Evolutionary conservation across 257 asterid genomes (phyloP).

Genomic region (Solanum infundibuliforme): DNA sequence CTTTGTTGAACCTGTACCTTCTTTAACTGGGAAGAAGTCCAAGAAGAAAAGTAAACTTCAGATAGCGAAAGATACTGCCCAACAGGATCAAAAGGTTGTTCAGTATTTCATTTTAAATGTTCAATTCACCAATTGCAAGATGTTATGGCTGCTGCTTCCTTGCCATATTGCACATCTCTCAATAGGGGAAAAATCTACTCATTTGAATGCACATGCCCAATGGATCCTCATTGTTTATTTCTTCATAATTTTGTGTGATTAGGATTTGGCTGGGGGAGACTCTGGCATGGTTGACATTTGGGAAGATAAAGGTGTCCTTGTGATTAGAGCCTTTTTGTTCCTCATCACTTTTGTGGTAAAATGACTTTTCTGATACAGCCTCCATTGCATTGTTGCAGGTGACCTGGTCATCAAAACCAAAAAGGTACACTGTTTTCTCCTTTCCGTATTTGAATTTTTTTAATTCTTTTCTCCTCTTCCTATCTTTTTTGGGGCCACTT

Average conservation of each 20-base stretch:
- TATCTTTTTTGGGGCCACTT: background rate
- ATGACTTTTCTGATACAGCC: slow-evolving; percentile 12
- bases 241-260: background rate
- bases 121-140: background rate
- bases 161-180: background rate
- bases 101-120: background rate
- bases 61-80: slow-evolving; percentile 12
- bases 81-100: slow-evolving; percentile 31
- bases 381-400: slow-evolving; percentile 32
- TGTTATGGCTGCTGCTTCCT: background rate
- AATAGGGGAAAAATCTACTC: background rate
- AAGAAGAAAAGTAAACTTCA: slow-evolving; percentile 37
- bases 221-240: background rate
- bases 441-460: background rate
- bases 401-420: slow-evolving; percentile 26
- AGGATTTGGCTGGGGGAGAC: slow-evolving; percentile 33
- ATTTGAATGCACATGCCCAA: background rate
- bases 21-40: slow-evolving; percentile 49
- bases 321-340: background rate
- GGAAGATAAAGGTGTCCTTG: slow-evolving; percentile 40
- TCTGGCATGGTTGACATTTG: slow-evolving; percentile 57
- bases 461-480: background rate
- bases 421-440: slow-evolving; percentile 31
- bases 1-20: slow-evolving; percentile 62
- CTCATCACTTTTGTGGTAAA: background rate